phyloP scores from a whole-genome alignment of 2,329 filamentous ascomycete species.

The Monosporascus sp. region DNA sequence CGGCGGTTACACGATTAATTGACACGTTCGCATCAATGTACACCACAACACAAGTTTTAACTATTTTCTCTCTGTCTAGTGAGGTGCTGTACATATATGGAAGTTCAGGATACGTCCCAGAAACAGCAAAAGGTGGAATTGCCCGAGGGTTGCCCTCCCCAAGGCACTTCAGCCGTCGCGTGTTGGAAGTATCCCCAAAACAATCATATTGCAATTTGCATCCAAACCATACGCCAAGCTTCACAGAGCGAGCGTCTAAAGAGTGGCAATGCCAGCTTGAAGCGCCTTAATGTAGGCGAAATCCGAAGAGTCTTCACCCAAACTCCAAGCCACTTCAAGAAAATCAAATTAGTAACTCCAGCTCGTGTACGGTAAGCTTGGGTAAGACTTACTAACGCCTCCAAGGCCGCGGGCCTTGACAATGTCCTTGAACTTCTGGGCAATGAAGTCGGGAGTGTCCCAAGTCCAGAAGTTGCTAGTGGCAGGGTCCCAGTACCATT shows the following conservation, averaged over 20 bases:
- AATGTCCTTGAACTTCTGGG: conserved; percentile 56
- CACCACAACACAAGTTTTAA: not conserved
- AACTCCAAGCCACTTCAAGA: conserved; percentile 13
- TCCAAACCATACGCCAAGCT: not conserved
- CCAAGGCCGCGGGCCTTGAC: conserved; percentile 53
- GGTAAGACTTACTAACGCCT: conserved; percentile 46
- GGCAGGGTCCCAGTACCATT: conserved; percentile 62
- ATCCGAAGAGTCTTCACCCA: conserved; percentile 13
- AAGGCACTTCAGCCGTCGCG: too few relatives aligned
- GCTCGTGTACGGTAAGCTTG: not conserved
- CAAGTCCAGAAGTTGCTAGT: conserved; percentile 67
- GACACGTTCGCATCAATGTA: not conserved
- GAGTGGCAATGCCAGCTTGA: conserved; percentile 11
- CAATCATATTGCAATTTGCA: not conserved
- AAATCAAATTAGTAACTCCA: not conserved
- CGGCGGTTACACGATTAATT: conserved; percentile 47
- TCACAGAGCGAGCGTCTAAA: conserved; percentile 1
- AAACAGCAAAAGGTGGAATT: not conserved
- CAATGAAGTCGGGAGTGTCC: conserved; percentile 58
- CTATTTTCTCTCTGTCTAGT: not conserved
- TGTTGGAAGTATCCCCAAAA: too few relatives aligned
- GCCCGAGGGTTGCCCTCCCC: not conserved
- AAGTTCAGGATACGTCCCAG: not conserved
- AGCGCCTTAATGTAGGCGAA: conserved; percentile 15
- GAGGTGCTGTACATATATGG: too few relatives aligned